phyloP scores from a whole-genome alignment of 805 yeast genomes.

The Blastobotrys mokoenaii region DNA sequence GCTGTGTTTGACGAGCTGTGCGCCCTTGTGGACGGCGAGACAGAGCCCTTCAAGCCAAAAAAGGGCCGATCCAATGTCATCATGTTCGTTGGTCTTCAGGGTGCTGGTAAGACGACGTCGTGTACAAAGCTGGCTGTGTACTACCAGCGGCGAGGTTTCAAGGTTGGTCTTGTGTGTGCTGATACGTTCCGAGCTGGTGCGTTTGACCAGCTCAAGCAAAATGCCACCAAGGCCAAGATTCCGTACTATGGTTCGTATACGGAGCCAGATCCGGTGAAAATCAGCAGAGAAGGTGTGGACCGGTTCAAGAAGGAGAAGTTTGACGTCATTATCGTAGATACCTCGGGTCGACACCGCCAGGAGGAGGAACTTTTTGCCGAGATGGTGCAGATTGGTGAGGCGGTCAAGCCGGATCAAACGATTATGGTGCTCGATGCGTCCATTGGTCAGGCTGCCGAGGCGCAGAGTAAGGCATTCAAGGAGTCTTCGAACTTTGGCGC shows the following conservation, averaged over 20 bases:
- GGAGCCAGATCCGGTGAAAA: constrained; percentile 91
- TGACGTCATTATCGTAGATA: constrained; percentile 90
- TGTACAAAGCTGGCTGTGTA: constrained; percentile 95
- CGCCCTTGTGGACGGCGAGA: constrained; percentile 66
- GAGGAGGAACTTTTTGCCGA: constrained; percentile 86
- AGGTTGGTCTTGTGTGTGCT: constrained; percentile 95
- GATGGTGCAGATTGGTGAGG: constrained; percentile 86
- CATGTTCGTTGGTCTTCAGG: constrained; percentile 98
- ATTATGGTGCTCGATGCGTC: constrained; percentile 97
- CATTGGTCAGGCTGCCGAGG: constrained; percentile 97
- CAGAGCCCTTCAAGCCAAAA: constrained; percentile 68
- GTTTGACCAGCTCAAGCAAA: constrained; percentile 94
- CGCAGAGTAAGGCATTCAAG: constrained; percentile 89
- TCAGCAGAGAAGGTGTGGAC: constrained; percentile 84
- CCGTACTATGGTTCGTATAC: constrained; percentile 94
- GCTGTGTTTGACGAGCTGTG: constrained; percentile 91
- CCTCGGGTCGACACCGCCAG: constrained; percentile 96
- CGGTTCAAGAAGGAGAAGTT: constrained; percentile 86
- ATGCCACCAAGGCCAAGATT: constrained; percentile 89
- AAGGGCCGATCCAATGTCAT: constrained; percentile 72
- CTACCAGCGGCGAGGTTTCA: constrained; percentile 86
- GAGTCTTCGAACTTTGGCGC: constrained; percentile 92
- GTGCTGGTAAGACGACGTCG: constrained; percentile 97
- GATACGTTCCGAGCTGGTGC: constrained; percentile 99
- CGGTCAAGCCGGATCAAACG: constrained; percentile 89